phyloP scores from a whole-genome alignment of 306 rosid genomes.

The Prunus armeniaca region DNA sequence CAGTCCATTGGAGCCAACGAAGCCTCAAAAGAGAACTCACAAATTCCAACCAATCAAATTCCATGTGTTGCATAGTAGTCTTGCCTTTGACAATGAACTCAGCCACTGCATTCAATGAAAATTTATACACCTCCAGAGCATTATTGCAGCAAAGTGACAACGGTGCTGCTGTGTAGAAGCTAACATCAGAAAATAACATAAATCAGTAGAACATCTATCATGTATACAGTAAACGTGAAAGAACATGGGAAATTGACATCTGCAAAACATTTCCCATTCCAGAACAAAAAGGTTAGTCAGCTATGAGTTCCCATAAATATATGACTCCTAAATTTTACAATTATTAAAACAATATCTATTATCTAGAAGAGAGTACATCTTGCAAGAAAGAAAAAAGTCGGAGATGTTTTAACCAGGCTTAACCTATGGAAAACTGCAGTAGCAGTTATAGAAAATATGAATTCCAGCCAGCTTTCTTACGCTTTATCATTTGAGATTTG shows the following conservation, averaged over 20 bases:
- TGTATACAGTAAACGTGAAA: background rate
- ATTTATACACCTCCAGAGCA: slow-evolving; percentile 50
- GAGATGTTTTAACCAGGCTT: background rate
- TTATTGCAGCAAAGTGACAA: slow-evolving; percentile 77
- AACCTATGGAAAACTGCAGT: background rate
- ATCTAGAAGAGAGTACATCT: background rate
- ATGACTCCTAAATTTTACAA: background rate
- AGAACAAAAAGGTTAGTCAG: background rate
- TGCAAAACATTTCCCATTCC: background rate
- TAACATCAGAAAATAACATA: slow-evolving; percentile 44
- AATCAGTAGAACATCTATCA: slow-evolving; percentile 26
- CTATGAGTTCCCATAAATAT: background rate
- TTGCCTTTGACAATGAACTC: slow-evolving; percentile 74
- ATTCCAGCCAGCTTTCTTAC: background rate
- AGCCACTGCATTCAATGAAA: slow-evolving; percentile 36
- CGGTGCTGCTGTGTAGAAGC: slow-evolving; percentile 85
- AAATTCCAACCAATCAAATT: slow-evolving; percentile 49
- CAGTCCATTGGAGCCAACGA: slow-evolving; percentile 75
- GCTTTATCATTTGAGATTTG: background rate
- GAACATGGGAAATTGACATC: background rate
- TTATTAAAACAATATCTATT: background rate
- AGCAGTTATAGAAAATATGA: background rate
- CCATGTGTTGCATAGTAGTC: slow-evolving; percentile 48
- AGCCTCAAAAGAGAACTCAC: slow-evolving; percentile 57
- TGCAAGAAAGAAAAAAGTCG: background rate